Evolutionary conservation across 495 filamentous ascomycete species (phyloP), one percentile per base, ranked within the genome.

Genomic region (Daldinia concentrica): DNA sequence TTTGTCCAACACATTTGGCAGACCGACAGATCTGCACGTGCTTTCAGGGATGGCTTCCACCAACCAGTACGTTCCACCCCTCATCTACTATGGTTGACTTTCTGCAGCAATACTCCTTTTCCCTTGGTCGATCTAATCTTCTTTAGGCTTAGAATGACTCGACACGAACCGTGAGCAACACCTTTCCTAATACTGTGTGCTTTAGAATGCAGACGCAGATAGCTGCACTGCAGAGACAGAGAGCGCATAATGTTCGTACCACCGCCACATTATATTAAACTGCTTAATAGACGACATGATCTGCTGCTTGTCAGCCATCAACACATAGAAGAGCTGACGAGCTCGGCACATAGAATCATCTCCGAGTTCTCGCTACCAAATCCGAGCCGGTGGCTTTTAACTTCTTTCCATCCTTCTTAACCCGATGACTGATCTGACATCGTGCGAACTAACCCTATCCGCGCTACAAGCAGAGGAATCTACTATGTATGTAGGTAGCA

Each of bases 11-110:
- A 66, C 66, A 73, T 69, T 69, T 73, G 62, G 71, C 66, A 73
- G 71, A 73, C 70, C 71, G 65, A 73, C 71, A 73, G 71, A 73
- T 73, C 71, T 73, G 71, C 71, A 73, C 71, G 71, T 73, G 71
- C 71, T 73, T 36, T 36, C 71, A 73, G 66, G 71, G 71, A 73
- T 69, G 37, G 7, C 66, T 61, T 65, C 51, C 65, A 66, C 62
- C 65, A 69, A 73, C 57, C 64, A 66, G 19, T 54, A 62, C 6
- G 19, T 41, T 48, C 58, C 64, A 69, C 51, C 39, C 71, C 50
- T 51, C 36, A 66, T 62, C 51, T 62, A 51, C 58, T 57, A 66
- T 69, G 62, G 66, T 66, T n/a, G 41, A 48, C 58, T 62, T 69
- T 69, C 54, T 66, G 62, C 43, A 62, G 45, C 52, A 55, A 57